Evolutionary conservation across 2,329 filamentous ascomycete genomes (phyloP), one percentile per base, ranked within the genome.

Genomic region (Coccinonectria pachysandricola): DNA sequence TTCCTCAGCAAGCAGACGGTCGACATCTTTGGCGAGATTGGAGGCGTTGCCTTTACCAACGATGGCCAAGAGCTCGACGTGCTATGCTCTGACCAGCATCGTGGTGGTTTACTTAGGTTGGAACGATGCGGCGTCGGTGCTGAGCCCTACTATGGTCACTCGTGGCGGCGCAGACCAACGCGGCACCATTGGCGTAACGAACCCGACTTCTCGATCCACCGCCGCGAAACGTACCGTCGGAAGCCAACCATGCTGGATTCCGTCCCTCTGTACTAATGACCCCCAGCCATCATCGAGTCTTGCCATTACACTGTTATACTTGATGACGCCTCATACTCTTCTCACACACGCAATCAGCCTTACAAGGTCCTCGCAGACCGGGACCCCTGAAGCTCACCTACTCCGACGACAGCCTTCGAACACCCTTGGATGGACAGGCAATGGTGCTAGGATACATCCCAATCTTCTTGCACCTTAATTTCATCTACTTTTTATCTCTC

Each of bases 11-110:
- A 75, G 49, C 81, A 87, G 51, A 71, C 69, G 0, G 56, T 87
- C 7, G 77, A 82, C 34, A 66, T 86, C 29, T 85, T 87, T 50
- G 80, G 82, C 18, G 77, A 83, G 43, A 71, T 84, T 32, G 79
- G 71, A 6, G 82, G 82, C 11, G 57, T 81, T 4, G 62, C 65
- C 12, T 76, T 86, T 37, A 62, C 75, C 4, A 71, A 77, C 20
- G 73, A 75, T 24, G 82, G 80, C 0, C 65, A 71, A 28, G 71
- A 78, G 29, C 52, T 88, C n/a, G 68, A 74, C 27, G 61, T 84
- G 3, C 66, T 81, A 7, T 82, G 79, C 42, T 69, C 67, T 24
- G 81, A 87, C 42, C 53, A 52, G 19, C 57, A 62, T 28, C 70
- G 80, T 19, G 81, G 81, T 18, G 81, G 81, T 2, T 50, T 85